phyloP scores from a whole-genome alignment of 2,329 filamentous ascomycete genomes.

The Xylaria sp. region DNA sequence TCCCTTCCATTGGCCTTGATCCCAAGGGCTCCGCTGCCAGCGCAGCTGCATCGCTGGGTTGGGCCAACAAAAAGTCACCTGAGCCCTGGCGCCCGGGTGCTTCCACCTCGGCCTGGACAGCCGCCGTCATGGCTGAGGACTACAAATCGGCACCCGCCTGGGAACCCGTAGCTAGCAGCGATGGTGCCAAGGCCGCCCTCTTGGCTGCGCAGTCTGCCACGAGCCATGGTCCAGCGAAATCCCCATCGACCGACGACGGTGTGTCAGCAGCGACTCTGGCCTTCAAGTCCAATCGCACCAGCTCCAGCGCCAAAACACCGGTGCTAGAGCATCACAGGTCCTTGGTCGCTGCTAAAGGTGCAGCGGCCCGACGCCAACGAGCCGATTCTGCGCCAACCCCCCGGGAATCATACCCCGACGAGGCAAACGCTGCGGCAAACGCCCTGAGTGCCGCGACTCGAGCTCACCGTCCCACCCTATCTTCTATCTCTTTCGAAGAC shows the following conservation, averaged over 20 bases:
- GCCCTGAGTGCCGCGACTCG: conserved; percentile 78
- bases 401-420: conserved; percentile 63
- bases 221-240: conserved; percentile 63
- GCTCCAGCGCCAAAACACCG: conserved; percentile 57
- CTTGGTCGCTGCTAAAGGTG: conserved; percentile 79
- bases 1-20: conserved; percentile 72
- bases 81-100: conserved; percentile 74
- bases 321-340: conserved; percentile 70
- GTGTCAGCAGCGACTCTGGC: conserved; percentile 77
- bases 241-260: conserved; percentile 61
- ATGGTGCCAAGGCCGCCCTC: conserved; percentile 79
- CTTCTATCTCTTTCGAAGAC: conserved; percentile 63
- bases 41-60: conserved; percentile 79
- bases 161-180: conserved; percentile 71
- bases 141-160: conserved; percentile 53
- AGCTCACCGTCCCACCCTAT: conserved; percentile 66
- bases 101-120: conserved; percentile 62
- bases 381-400: conserved; percentile 70
- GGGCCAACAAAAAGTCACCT: conserved; percentile 73
- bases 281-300: conserved; percentile 62
- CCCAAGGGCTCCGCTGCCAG: conserved; percentile 72
- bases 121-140: conserved; percentile 42
- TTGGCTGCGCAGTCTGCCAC: conserved; percentile 68
- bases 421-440: conserved; percentile 70
- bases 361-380: conserved; percentile 73